phyloP scores from a whole-genome alignment of 2,329 filamentous ascomycete species.

The Penicillium sp. region DNA sequence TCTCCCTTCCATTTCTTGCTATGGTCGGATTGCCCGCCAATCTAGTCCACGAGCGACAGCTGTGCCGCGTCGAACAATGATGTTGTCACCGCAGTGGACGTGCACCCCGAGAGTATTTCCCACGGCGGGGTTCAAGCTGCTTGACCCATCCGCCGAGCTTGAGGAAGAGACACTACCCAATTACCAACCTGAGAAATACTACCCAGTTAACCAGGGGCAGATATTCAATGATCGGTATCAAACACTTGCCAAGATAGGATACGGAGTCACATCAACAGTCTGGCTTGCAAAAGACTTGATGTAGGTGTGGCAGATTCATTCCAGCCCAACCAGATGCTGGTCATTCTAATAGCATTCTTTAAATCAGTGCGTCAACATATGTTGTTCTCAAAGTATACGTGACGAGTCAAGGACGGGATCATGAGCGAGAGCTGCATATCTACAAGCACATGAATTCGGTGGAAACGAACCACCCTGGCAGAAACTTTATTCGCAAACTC shows the following conservation, averaged over 20 bases:
- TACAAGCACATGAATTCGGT: conserved; percentile 14
- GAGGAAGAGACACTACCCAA: conserved; percentile 19
- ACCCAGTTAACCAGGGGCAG: conserved; percentile 6
- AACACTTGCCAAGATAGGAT: conserved; percentile 22
- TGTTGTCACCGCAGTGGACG: conserved; percentile 7
- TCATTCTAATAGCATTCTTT: background rate
- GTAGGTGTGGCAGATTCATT: conserved; percentile 2
- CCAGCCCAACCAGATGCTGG: background rate
- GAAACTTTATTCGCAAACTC: conserved; percentile 12
- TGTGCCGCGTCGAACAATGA: conserved; percentile 8
- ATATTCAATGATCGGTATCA: conserved; percentile 18
- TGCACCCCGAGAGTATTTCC: conserved; percentile 6
- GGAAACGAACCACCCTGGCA: conserved; percentile 12
- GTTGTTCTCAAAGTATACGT: conserved; percentile 14
- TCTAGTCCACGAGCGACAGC: conserved; percentile 4
- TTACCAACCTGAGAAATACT: conserved; percentile 5
- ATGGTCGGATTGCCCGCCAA: too few species aligned
- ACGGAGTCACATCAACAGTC: conserved; percentile 21
- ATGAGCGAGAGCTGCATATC: conserved; percentile 11
- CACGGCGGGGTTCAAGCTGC: conserved; percentile 6
- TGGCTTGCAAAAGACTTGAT: conserved; percentile 20
- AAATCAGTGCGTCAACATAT: conserved; percentile 3
- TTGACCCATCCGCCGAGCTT: conserved; percentile 10
- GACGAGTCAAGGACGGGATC: conserved; percentile 5
- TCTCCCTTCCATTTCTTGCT: too few species aligned